Evolutionary conservation across 176 grass and related monocot species (phyloP).

Genomic region (Rhipidocladum racemiflorum): DNA sequence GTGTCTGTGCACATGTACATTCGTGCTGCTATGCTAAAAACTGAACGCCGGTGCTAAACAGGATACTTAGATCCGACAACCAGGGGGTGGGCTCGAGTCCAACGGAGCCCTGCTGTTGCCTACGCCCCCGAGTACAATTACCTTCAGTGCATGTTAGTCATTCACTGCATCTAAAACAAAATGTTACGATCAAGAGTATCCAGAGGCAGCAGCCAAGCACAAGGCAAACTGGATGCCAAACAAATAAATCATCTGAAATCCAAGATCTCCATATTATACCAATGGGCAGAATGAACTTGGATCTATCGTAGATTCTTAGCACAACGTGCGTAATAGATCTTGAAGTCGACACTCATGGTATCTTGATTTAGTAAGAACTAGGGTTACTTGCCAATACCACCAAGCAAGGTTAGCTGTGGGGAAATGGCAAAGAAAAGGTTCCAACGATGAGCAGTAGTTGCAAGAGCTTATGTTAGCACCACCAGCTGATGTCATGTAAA

Average conservation of each 20-base stretch:
- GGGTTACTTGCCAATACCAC: neutral
- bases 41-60: too few species aligned
- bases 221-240: neutral
- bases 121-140: neutral
- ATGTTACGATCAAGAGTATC: neutral
- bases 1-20: too few species aligned
- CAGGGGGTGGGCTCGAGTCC: too few species aligned
- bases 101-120: too few species aligned
- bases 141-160: neutral
- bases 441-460: neutral
- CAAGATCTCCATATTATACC: neutral
- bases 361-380: slow-evolving; percentile 7
- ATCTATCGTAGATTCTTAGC: neutral
- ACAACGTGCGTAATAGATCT: neutral
- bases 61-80: too few species aligned
- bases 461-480: neutral
- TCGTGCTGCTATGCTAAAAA: too few species aligned
- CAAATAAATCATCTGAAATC: neutral
- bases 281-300: neutral
- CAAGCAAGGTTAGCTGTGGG: neutral
- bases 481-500: slow-evolving; percentile 7
- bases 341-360: neutral
- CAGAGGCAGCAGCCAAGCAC: neutral
- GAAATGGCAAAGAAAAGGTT: neutral
- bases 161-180: neutral